phyloP scores from a whole-genome alignment of 345 rosid species.

The Salix purpurea region DNA sequence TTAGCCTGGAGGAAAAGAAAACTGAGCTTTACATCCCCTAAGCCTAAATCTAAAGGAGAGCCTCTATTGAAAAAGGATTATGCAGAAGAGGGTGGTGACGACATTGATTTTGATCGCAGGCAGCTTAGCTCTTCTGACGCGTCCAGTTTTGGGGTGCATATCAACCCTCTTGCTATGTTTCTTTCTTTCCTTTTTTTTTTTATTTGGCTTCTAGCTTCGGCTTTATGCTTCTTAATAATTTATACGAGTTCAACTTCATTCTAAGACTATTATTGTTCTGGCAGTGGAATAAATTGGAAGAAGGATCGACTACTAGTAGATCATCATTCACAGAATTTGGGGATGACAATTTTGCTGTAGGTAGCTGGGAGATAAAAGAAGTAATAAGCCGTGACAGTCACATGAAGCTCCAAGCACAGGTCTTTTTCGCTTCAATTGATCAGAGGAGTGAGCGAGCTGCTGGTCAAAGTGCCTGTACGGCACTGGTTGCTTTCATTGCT shows the following conservation, averaged over 20 bases:
- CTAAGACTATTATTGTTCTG: constrained; percentile 8
- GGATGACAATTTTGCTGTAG: constrained; percentile 51
- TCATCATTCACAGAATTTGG: constrained; percentile 56
- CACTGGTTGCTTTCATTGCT: constrained; percentile 60
- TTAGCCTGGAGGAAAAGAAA: constrained; percentile 58
- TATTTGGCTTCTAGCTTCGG: not conserved
- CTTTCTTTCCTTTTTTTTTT: too few relatives aligned
- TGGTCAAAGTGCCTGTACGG: constrained; percentile 75
- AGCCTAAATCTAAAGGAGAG: constrained; percentile 46
- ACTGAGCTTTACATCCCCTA: constrained; percentile 38
- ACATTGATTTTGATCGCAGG: constrained; percentile 56
- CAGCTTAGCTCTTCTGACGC: constrained; percentile 62
- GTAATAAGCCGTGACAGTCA: constrained; percentile 54
- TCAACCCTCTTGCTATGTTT: not conserved
- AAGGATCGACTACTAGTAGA: constrained; percentile 34
- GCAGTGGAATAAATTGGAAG: constrained; percentile 44
- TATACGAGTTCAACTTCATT: not conserved
- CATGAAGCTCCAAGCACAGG: constrained; percentile 48
- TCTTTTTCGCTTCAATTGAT: constrained; percentile 69
- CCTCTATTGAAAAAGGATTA: constrained; percentile 46
- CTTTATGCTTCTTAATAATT: not conserved
- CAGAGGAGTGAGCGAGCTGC: constrained; percentile 67
- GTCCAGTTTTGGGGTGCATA: constrained; percentile 38
- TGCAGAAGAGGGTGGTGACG: constrained; percentile 63
- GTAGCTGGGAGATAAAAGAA: constrained; percentile 63